Conservation (phyloP, 2,329 filamentous ascomycete genomes). For the Colletotrichum shisoi region DNA sequence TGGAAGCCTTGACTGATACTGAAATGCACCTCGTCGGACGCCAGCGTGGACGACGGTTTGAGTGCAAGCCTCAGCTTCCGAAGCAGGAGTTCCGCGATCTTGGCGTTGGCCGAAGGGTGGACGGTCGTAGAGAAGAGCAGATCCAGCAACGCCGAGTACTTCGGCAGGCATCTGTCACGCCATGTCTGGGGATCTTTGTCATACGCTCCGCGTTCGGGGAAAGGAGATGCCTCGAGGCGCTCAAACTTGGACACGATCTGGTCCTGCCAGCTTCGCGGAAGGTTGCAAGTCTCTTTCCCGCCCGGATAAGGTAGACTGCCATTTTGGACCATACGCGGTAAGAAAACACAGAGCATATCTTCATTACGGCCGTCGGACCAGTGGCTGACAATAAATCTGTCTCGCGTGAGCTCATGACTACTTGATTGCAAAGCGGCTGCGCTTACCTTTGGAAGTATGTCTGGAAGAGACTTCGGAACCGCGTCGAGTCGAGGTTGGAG, state of each 20-base stretch:
- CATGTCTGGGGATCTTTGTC: conserved; percentile 69
- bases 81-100: conserved; percentile 71
- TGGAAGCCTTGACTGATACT: conserved; percentile 78
- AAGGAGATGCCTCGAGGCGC: conserved; percentile 68
- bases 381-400: conserved; percentile 75
- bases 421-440: background rate
- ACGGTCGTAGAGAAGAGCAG: conserved; percentile 69
- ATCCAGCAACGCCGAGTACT: conserved; percentile 72
- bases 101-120: conserved; percentile 71
- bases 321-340: conserved; percentile 70
- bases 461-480: conserved; percentile 81
- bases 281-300: conserved; percentile 62
- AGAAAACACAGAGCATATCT: conserved; percentile 71
- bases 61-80: conserved; percentile 72
- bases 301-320: conserved; percentile 62
- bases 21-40: conserved; percentile 72
- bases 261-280: conserved; percentile 75
- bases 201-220: conserved; percentile 69
- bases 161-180: conserved; percentile 70
- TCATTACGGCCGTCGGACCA: conserved; percentile 74
- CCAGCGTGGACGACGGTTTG: conserved; percentile 65
- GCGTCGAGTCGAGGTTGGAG: conserved; percentile 73
- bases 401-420: conserved; percentile 40
- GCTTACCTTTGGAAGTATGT: conserved; percentile 79
- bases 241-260: conserved; percentile 76